Evolutionary conservation across 352 stramenopile species (phyloP).

Genomic region (Globisporangium camurandrum): DNA sequence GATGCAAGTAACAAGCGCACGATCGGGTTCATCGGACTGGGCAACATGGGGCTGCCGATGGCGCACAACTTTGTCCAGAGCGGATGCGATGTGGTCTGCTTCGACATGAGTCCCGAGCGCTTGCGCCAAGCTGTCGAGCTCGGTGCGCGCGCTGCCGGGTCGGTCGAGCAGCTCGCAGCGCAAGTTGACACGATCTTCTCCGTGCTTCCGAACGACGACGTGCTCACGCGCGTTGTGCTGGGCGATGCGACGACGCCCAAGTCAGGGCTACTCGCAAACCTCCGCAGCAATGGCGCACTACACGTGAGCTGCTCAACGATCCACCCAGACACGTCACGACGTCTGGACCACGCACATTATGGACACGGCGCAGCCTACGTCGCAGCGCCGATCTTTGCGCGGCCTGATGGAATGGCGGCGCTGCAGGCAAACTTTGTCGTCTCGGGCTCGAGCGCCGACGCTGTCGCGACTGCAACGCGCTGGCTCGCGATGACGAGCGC

Average conservation of each 20-base stretch:
- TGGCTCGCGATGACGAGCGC: slow-evolving; percentile 36
- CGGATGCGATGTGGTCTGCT: slow-evolving; percentile 49
- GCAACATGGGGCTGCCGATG: slow-evolving; percentile 92
- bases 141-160: slow-evolving; percentile 24
- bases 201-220: slow-evolving; percentile 59
- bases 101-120: slow-evolving; percentile 36
- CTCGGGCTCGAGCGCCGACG: slow-evolving; percentile 29
- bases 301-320: slow-evolving; percentile 75
- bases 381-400: slow-evolving; percentile 59
- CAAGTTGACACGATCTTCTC: slow-evolving; percentile 40
- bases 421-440: slow-evolving; percentile 60
- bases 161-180: slow-evolving; percentile 32
- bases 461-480: slow-evolving; percentile 24
- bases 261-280: slow-evolving; percentile 28
- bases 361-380: slow-evolving; percentile 31
- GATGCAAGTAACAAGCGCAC: not conserved
- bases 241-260: slow-evolving; percentile 14
- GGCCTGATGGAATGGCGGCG: slow-evolving; percentile 60
- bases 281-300: slow-evolving; percentile 21
- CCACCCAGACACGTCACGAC: slow-evolving; percentile 44
- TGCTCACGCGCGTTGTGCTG: slow-evolving; percentile 35
- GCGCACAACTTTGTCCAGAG: slow-evolving; percentile 80
- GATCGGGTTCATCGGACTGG: slow-evolving; percentile 87
- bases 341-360: slow-evolving; percentile 28
- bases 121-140: slow-evolving; percentile 20